Conservation (phyloP, 257 asterid species). For the Lycium barbarum region DNA sequence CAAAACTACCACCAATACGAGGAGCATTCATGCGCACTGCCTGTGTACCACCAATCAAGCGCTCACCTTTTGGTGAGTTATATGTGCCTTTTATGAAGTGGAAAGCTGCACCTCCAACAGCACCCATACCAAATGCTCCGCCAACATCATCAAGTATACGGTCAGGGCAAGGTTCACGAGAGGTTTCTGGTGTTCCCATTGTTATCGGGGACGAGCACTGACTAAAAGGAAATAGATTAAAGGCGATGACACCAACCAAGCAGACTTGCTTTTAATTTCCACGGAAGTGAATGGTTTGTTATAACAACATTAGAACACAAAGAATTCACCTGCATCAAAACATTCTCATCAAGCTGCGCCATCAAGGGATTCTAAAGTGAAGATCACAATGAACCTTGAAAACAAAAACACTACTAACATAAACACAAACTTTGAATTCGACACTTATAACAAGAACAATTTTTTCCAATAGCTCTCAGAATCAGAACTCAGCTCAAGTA, state of each 20-base stretch:
- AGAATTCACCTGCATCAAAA: conserved; percentile 20
- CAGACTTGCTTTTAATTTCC: not conserved
- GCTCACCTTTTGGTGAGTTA: conserved; percentile 88
- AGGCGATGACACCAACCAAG: conserved; percentile 2
- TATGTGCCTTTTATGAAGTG: conserved; percentile 84
- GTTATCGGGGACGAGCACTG: not conserved
- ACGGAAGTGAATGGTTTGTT: not conserved
- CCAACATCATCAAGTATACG: conserved; percentile 91
- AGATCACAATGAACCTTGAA: not conserved
- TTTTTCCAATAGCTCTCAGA: not conserved
- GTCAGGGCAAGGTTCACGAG: conserved; percentile 95
- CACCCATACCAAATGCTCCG: conserved; percentile 93
- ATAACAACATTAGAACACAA: not conserved
- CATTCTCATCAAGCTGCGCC: not conserved
- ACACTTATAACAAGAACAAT: not conserved
- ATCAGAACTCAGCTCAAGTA: not conserved
- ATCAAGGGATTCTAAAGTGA: not conserved
- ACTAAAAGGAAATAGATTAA: not conserved
- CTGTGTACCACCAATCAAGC: conserved; percentile 75
- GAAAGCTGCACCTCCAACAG: conserved; percentile 83
- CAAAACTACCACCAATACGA: conserved; percentile 96
- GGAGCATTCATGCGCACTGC: conserved; percentile 97
- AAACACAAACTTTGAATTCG: not conserved
- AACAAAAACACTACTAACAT: not conserved
- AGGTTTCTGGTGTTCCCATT: conserved; percentile 90